Percentiles rank a stretch among this genome's conserved stretches.
These are phyloP conservation scores for Coemansia sp. DNA, from an alignment of 192 early-diverging fungal species.

Conservation along the genomic window DNA sequence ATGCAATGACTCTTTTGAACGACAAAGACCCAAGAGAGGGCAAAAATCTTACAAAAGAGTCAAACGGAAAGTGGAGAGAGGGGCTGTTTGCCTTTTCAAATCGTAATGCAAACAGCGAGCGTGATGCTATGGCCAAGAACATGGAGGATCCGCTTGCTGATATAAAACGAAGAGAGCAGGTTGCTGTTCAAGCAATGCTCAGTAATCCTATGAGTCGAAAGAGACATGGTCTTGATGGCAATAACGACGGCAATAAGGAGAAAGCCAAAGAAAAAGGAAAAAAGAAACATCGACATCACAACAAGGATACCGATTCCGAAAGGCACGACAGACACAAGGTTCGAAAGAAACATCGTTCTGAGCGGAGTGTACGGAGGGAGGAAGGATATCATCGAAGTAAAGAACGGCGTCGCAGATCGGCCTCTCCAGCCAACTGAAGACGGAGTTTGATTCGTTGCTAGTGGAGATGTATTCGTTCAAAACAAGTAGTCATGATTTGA, in stretches of 20 bases:
- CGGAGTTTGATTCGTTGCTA: neutral
- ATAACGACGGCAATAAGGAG: constrained; percentile 39
- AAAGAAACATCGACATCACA: constrained; percentile 20
- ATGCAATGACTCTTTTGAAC: constrained; percentile 68
- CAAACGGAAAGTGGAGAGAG: constrained; percentile 31
- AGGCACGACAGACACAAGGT: neutral
- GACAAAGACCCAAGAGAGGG: constrained; percentile 27
- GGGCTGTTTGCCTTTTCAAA: constrained; percentile 57
- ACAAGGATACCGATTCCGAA: neutral
- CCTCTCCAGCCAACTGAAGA: neutral
- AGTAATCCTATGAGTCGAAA: constrained; percentile 62
- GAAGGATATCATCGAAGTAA: neutral
- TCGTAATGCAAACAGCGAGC: constrained; percentile 74
- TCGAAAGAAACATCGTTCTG: constrained; percentile 4
- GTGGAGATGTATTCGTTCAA: too few species aligned
- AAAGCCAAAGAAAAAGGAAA: constrained; percentile 38
- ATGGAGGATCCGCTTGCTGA: constrained; percentile 90
- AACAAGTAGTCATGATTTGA: too few species aligned
- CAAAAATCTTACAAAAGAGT: neutral
- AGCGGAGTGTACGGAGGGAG: neutral
- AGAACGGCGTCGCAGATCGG: constrained; percentile 4
- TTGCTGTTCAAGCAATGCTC: constrained; percentile 70
- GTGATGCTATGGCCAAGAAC: constrained; percentile 82
- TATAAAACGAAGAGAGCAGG: constrained; percentile 88
- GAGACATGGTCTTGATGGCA: constrained; percentile 22